Evolutionary conservation across 805 yeast genomes (phyloP), one percentile per base, ranked within the genome.

Genomic region (Myxozyma neotropica): DNA sequence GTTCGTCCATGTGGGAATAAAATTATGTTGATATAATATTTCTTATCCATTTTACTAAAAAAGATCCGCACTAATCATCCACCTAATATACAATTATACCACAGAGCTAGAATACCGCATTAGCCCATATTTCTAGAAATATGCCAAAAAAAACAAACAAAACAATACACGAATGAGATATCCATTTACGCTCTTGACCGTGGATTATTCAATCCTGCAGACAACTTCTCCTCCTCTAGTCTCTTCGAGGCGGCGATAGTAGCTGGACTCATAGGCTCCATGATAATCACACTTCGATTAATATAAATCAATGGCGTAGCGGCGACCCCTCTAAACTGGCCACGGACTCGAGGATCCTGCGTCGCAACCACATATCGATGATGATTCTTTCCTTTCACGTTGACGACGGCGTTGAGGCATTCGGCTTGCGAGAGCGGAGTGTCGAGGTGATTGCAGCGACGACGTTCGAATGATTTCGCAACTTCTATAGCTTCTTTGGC

Each of bases 311-410:
- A 73, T 0, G 99, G 99, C 0, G 90, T 87, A 12, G 97, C 99
- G 0, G 99, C 96, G 10, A 91, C 78, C 31, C 77, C 77, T 66
- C 98, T 80, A 61, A 94, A 77, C 49, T 78, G 76, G 57, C 83
- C 81, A 67, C 99, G 81, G 54, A 92, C 77, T 27, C 81, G 79
- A 24, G 83, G 81, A 68, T 88, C 84, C 70, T 92, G 97, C 0
- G 93, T 81, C 0, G 96, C 97, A 12, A 94, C 89, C 29, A 89
- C 80, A 71, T 93, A 94, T 67, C 98, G 82, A 73, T 91, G 97
- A 73, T 92, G 91, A 74, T 94, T 94, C 59, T 78, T 81, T 5
- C 91, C 94, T 24, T 87, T 81, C 15, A 89, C 78, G 69, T 80
- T 77, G 7, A 88, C 88, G 40, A 90, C 81, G 26, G 87, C 81